Conservation (phyloP, 768 basidiomycete genomes). For the Rhizopogon rudus region DNA sequence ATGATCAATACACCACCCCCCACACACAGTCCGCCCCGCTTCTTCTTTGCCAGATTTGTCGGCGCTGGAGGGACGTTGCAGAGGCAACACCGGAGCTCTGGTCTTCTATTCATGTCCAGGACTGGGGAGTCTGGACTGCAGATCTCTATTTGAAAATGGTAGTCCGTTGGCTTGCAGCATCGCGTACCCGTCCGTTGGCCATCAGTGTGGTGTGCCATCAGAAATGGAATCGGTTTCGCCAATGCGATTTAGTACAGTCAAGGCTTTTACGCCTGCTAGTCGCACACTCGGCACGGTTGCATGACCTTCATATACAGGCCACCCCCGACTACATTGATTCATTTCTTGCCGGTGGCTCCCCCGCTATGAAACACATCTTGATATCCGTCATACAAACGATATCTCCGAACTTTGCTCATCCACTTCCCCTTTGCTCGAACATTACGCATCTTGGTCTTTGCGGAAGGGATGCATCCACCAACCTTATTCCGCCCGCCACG, state of each 20-base stretch:
- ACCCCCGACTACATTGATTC: constrained; percentile 13
- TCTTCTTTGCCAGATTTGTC: constrained; percentile 28
- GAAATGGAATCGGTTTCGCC: neutral
- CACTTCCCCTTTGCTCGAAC: constrained; percentile 8
- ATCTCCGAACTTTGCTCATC: neutral
- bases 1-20: constrained; percentile 18
- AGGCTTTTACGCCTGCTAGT: constrained; percentile 16
- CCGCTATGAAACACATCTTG: constrained; percentile 12
- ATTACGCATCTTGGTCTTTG: constrained; percentile 12
- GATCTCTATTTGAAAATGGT: constrained; percentile 21
- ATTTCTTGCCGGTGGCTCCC: constrained; percentile 10
- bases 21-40: constrained; percentile 21
- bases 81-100: constrained; percentile 27
- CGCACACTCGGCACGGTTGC: constrained; percentile 16
- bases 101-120: constrained; percentile 22
- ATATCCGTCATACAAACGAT: constrained; percentile 12
- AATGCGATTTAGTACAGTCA: constrained; percentile 5
- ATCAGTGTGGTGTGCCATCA: constrained; percentile 10
- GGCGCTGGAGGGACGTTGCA: constrained; percentile 24
- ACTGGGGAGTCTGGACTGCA: constrained; percentile 26
- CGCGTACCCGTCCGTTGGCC: constrained; percentile 16
- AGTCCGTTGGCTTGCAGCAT: constrained; percentile 16
- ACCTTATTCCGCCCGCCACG: constrained; percentile 13
- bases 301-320: constrained; percentile 14
- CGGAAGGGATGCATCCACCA: constrained; percentile 7